These are phyloP conservation scores for Vitis rupestris DNA, from an alignment of 164 flowering plant genomes.

Conservation along the genomic window DNA sequence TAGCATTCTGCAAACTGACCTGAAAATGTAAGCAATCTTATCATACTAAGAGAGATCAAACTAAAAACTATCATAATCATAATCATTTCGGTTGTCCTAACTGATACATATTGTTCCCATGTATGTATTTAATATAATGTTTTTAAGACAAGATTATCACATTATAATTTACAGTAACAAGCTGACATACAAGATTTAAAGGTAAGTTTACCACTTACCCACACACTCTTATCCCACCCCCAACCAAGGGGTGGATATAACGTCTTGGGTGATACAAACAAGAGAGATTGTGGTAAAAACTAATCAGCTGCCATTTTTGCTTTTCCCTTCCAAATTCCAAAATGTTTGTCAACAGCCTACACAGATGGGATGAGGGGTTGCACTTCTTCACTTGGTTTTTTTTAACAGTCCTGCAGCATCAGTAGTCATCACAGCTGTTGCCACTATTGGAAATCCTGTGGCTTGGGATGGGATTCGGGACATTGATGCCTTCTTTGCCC, in stretches of 20 bases:
- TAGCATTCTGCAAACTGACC: too few species aligned
- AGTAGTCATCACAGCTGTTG: slow-evolving; percentile 18
- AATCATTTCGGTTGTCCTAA: too few species aligned
- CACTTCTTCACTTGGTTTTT: too few species aligned
- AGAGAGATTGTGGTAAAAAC: background rate
- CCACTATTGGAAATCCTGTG: slow-evolving; percentile 15
- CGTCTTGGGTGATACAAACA: too few species aligned
- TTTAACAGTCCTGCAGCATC: slow-evolving; percentile 10
- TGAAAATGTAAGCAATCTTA: too few species aligned
- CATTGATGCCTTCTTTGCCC: slow-evolving; percentile 25
- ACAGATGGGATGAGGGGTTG: too few species aligned
- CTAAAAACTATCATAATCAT: too few species aligned
- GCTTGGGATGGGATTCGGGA: slow-evolving; percentile 9
- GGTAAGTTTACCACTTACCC: background rate
- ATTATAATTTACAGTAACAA: slow-evolving; percentile 12
- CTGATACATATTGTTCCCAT: too few species aligned
- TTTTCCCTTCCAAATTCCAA: background rate
- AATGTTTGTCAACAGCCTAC: too few species aligned
- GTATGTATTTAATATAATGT: background rate
- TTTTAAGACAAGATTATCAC: background rate
- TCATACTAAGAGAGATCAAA: too few species aligned
- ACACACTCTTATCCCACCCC: too few species aligned
- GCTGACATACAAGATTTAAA: slow-evolving; percentile 6
- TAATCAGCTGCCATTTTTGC: background rate
- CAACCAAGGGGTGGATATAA: too few species aligned